Base-by-base conservation (phyloP, 2,329 filamentous ascomycete genomes). In the Aureobasidium lini region DNA sequence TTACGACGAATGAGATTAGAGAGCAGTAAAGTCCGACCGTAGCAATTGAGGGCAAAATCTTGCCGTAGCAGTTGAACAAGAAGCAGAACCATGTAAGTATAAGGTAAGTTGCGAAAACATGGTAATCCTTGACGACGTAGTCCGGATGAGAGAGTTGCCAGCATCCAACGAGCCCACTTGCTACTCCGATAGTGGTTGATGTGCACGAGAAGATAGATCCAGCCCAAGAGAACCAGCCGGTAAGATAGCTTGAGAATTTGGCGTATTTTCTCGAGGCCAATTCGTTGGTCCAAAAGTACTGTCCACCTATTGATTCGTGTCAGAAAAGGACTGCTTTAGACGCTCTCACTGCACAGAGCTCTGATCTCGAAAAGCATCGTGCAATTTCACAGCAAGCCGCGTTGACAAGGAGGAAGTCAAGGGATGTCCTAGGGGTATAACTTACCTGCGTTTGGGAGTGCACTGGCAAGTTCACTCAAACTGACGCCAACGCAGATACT, bases 131-230 rank as follows among this genome's bases (percentile, higher is more conserved):
- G 63, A 61, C 72, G 72, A 47, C 15, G 8, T n/a, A 76, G 49
- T 77, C 75, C 8, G 80, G 79, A 70, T 82, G 77, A 11, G 72
- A 70, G 58, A 82, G 66, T 63, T 80, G 77, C 68, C 76, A 81
- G 66, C 79, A 80, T 28, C 80, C 80, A 44, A 81, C 75, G 40
- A 75, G 64, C 2, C 75, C 79, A 63, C 73, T 73, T 4, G 75
- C 79, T 54, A 81, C 69, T 49, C 76, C 76, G 48, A 82, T 66
- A 3, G 78, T 76, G 16, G 81, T 77, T 68, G 77, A 79, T 16
- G 81, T 79, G 63, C 72, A 77, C 7, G 79, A 81, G 62, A 82
- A 82, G 57, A 83, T 76, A 23, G 75, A 73, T 15, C 79, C 80
- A n/a, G 78, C 77, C 74, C 79, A 82, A 1, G 78, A 78, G 60